Evolutionary conservation across 805 yeast genomes (phyloP), one percentile per base, ranked within the genome.

Genomic region (Limtongia smithiae): DNA sequence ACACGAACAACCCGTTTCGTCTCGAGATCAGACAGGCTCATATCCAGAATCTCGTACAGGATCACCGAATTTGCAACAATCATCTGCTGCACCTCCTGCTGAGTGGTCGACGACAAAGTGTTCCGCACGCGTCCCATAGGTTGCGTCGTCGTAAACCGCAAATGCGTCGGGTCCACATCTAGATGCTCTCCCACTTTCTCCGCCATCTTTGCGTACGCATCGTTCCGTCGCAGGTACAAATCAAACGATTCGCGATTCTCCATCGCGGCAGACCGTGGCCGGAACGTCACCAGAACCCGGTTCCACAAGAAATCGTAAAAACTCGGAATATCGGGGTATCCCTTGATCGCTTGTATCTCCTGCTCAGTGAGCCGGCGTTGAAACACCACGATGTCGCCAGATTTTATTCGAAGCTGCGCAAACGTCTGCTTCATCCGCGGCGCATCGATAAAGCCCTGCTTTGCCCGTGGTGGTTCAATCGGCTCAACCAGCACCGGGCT

Each of bases 11-110:
- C 67, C 50, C 79, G 78, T 81, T 87, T 77, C 54, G 77, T 80
- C 66, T 93, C 98, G 60, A 83, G 77, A 54, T 88, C 94, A 31
- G 71, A 75, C 46, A 91, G 70, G 1, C 90, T 80, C 37, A 89
- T 80, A 39, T 80, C 84, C 61, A 93, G 73, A 1, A 83, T 68
- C 62, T 91, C 96, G 64, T 85, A 91, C 57, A 82, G 82, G 50
- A 91, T 76, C 18, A 34, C 36, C 17, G 28, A 11, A 12, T 52
- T 41, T 11, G 21, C 12, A 1, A 46, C 32, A 4, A 67, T 37
- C 21, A 65, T 43, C 41, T 60, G 59, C 1, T 71, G 61, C 3
- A 80, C 71, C 5, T 70, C 65, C 27, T 64, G 60, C 44, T 70
- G 70, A 12, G 60, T 49, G 31, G 60, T 50, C 9, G 60, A 51